Base-by-base conservation (phyloP, 1,284 basidiomycete genomes). In the Veloboletus limbatus region DNA sequence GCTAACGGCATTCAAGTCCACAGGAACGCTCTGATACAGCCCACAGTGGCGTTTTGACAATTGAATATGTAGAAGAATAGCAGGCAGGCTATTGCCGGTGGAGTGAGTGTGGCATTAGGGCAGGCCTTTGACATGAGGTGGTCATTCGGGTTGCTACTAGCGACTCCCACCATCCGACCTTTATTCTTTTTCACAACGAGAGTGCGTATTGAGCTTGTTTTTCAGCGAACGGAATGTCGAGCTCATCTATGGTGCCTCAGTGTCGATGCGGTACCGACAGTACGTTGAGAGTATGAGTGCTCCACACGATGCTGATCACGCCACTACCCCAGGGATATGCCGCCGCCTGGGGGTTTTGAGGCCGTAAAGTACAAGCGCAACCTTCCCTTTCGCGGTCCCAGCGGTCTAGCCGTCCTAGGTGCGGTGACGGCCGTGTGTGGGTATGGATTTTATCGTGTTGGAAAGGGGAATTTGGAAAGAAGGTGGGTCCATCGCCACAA, bases 351-450 rank as follows among this genome's bases (percentile, higher is more conserved):
- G 54, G 96, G 96, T 6, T 99, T 97, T 72, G 92, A 91, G 66
- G 73, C 88, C 36, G 75, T 99, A 74, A 88, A 88, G 70, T 99
- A 97, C 81, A 96, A 95, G 73, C 88, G 96, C 54, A 96, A 96
- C 71, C 79, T 99, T 50, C 95, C 97, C 40, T 77, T 92, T 64
- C 84, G 90, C 57, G 97, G 97, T 8, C 94, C 94, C 38, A 85
- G 92, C 43, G 94, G 93, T 26, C 73, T 88, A 47, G 85, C 82
- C 55, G 85, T 98, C 63, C 88, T 99, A 57, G 88, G 82, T 51
- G 87, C 84, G 35, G 85, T 95, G 56, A 80, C 85, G 54, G 86
- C 82, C 51, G 76, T 98, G 58, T 96, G 92, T 71, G 84, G 80
- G 16, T 95, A 85, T 69, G 96, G 96, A 17, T 97, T 98, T 75